Percentiles rank a stretch among this genome's conserved stretches.
Evolutionary conservation across 805 yeast species (phyloP).

Genomic region (Kodamaea kakaduensis): DNA sequence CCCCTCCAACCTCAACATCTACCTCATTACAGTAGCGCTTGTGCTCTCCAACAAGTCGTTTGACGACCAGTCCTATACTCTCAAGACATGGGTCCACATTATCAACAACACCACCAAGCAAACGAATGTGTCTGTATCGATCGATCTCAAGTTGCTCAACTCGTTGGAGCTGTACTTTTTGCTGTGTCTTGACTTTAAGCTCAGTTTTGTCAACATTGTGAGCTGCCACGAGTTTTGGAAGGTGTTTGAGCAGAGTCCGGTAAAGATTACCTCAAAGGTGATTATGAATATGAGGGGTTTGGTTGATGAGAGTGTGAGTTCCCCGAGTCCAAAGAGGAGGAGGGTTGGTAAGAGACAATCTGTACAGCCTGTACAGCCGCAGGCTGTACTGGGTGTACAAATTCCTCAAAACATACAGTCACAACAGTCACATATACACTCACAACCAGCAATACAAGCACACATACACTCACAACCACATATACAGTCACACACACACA

Average conservation of each 20-base stretch:
- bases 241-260: slow-evolving; percentile 9
- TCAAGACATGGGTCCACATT: slow-evolving; percentile 43
- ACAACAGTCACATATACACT: too few species aligned
- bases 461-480: too few species aligned
- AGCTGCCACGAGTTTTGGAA: slow-evolving; percentile 24
- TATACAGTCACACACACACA: too few species aligned
- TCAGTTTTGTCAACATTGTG: slow-evolving; percentile 21
- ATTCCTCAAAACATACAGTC: too few species aligned
- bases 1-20: slow-evolving; percentile 13
- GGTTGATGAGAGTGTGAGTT: neutral
- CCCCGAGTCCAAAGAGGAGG: too few species aligned
- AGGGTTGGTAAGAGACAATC: too few species aligned
- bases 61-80: slow-evolving; percentile 49
- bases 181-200: slow-evolving; percentile 22
- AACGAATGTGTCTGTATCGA: slow-evolving; percentile 8
- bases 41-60: slow-evolving; percentile 38
- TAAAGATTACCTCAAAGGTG: neutral
- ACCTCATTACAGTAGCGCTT: slow-evolving; percentile 23
- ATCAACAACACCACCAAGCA: slow-evolving; percentile 12
- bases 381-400: too few species aligned
- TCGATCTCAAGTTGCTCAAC: slow-evolving; percentile 24
- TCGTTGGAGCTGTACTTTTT: slow-evolving; percentile 27
- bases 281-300: neutral
- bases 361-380: too few species aligned
- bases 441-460: too few species aligned